Evolutionary conservation across 2,329 filamentous ascomycete genomes (phyloP), one percentile per base, ranked within the genome.

Genomic region (Grosmannia serpens): DNA sequence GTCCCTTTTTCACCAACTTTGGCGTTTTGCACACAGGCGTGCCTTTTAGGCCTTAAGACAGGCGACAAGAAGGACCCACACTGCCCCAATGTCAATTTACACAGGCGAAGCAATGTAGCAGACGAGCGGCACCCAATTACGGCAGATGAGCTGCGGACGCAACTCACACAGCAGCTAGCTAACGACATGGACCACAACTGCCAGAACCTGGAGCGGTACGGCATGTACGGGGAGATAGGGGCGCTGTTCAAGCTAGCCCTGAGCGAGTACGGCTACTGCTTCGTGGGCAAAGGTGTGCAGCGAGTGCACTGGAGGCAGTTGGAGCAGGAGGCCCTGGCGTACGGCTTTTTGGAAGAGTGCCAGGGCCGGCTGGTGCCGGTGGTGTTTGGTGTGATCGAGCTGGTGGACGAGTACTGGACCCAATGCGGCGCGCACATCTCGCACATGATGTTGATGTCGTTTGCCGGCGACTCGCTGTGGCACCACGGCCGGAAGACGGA

Each of bases 391-490:
- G 9, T 59, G 9, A 50, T 64, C 26, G n/a, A 59, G 50, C 57
- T 64, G 24, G 55, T 51, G 11, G 33, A 53, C 11, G 55, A 52
- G 20, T 62, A 58, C 52, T 52, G 41, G 24, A 56, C 60, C 20
- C 15, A 24, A n/a, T 53, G 47, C 51, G 46, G 53, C 41, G 56
- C 53, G 5, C 55, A 55, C 27, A 52, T 63, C 31, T 51, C 58
- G 20, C 55, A 62, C 52, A 60, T 64, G 59, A 55, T 64, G 61
- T 55, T 64, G 15, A 44, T 64, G 56, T 61, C 62, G n/a, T 62
- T 52, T 53, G 61, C 58, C 17, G 62, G 61, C 27, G 29, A 35
- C 20, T 27, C 38, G 50, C 52, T 57, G 27, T 54, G 47, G 53
- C 41, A 47, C 20, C 26, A 22, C 55, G 31, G 51, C 46, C 35